phyloP scores from a whole-genome alignment of 2,329 filamentous ascomycete genomes.

The Colletotrichum orchidophilum region DNA sequence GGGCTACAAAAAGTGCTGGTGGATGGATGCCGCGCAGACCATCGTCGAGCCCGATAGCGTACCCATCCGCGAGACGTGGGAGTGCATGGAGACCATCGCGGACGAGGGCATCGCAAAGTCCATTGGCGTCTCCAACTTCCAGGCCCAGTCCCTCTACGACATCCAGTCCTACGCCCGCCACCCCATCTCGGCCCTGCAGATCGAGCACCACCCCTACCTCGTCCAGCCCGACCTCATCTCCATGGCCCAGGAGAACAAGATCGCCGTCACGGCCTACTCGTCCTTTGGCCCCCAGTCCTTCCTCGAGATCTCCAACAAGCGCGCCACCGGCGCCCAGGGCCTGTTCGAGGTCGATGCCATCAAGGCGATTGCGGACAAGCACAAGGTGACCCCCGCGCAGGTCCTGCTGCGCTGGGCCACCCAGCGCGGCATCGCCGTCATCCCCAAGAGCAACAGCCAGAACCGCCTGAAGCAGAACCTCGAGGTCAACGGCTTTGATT shows the following conservation, averaged over 20 bases:
- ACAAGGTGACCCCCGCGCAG: slow-evolving; percentile 70
- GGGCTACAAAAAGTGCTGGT: slow-evolving; percentile 40
- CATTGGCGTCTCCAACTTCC: slow-evolving; percentile 71
- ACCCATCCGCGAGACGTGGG: slow-evolving; percentile 66
- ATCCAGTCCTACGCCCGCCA: slow-evolving; percentile 66
- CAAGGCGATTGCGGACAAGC: slow-evolving; percentile 61
- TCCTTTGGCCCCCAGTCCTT: slow-evolving; percentile 68
- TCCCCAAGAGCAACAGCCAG: slow-evolving; percentile 69
- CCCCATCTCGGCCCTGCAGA: slow-evolving; percentile 67
- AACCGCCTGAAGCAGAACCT: slow-evolving; percentile 63
- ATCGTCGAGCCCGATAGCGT: slow-evolving; percentile 45
- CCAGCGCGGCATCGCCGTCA: slow-evolving; percentile 69
- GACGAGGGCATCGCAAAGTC: slow-evolving; percentile 59
- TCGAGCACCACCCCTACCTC: slow-evolving; percentile 77
- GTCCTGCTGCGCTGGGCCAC: slow-evolving; percentile 74
- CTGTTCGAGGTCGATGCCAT: slow-evolving; percentile 50
- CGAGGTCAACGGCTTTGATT: slow-evolving; percentile 64
- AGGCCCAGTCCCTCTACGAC: slow-evolving; percentile 66
- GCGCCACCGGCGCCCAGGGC: slow-evolving; percentile 38
- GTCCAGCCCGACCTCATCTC: slow-evolving; percentile 65
- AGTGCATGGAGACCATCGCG: slow-evolving; percentile 67
- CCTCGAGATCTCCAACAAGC: slow-evolving; percentile 43
- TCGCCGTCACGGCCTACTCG: slow-evolving; percentile 72
- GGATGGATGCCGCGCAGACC: slow-evolving; percentile 52
- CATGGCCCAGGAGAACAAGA: slow-evolving; percentile 64